Base-by-base conservation (phyloP, 2,329 filamentous ascomycete species). In the Penicillium hesseltinei region DNA sequence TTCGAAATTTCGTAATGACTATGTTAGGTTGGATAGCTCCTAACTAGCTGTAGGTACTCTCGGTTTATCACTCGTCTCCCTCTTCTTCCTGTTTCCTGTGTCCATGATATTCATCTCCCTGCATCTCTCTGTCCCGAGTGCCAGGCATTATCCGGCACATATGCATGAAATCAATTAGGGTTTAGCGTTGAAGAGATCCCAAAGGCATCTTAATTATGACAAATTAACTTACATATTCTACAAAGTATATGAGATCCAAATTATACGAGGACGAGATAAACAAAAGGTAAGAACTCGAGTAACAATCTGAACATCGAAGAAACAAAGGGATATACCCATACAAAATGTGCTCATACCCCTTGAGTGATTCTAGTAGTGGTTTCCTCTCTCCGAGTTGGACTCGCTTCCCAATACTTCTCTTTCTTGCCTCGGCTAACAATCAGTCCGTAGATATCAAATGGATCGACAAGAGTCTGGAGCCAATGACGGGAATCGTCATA, bases 401-500 rank as follows among this genome's bases (percentile, higher is more conserved):
- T 54, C 5, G 19, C 58, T 54, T 78, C 73, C 77, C 77, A 78
- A 54, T 74, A 78, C 39, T 66, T 73, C 46, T 71, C 68, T 51
- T 75, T 67, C 57, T 71, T 74, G 19, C 74, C 75, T 27, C 63
- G 64, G 3, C 69, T 70, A 23, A 51, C 66, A n/a, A 77, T 62
- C 25, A 78, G 51, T 5, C 75, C 75, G 19, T 61, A 62, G 11
- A 78, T 43, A 61, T 79, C 76, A 58, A 79, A 78, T 2, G 77
- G 77, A 61, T 79, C 77, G 15, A 79, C 31, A 1, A 78, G 36
- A 0, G 76, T 82, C 4, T 77, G 48, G 8, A 79, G 57, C 62
- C 78, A 79, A 7, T 71, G 75, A 15, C 81, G 71, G 40, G 75
- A 71, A 61, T 83, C 80, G 3, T 76, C 66, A 71, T 77, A 82